phyloP scores from a whole-genome alignment of 1,284 basidiomycete genomes.

The Pyrrhoderma lamaoense region DNA sequence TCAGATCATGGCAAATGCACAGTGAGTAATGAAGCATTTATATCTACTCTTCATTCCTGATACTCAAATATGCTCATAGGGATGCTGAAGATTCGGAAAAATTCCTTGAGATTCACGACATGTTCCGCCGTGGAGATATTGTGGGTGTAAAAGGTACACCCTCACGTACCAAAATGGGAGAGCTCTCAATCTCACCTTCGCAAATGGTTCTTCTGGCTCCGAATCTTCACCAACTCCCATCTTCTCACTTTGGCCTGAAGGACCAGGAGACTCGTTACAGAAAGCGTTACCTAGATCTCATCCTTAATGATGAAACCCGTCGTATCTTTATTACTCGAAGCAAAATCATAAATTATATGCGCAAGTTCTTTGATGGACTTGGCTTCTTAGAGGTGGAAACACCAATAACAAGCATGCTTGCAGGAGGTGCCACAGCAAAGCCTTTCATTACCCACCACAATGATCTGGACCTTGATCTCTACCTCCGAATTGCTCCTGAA shows the following conservation, averaged over 20 bases:
- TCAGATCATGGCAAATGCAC: constrained; percentile 90
- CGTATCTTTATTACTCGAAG: constrained; percentile 88
- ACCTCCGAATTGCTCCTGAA: constrained; percentile 96
- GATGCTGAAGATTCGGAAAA: constrained; percentile 63
- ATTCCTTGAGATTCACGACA: constrained; percentile 73
- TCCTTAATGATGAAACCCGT: constrained; percentile 89
- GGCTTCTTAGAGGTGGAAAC: constrained; percentile 99
- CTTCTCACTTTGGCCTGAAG: constrained; percentile 84
- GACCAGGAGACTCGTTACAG: constrained; percentile 97
- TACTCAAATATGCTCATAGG: constrained; percentile 31
- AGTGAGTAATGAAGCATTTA: constrained; percentile 46
- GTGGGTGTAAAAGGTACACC: constrained; percentile 89
- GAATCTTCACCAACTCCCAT: constrained; percentile 93
- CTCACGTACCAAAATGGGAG: constrained; percentile 92
- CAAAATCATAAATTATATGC: constrained; percentile 85
- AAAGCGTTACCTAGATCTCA: constrained; percentile 98
- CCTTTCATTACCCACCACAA: constrained; percentile 99
- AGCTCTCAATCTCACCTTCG: constrained; percentile 84
- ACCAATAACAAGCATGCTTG: constrained; percentile 96
- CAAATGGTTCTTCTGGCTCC: constrained; percentile 88
- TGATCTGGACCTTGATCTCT: constrained; percentile 95
- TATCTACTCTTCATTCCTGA: background rate
- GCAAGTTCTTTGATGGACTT: constrained; percentile 84
- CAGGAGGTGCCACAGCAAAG: constrained; percentile 97
- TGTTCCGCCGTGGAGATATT: constrained; percentile 94